Evolutionary conservation across 1,139 yeast species (phyloP), one percentile per base, ranked within the genome.

Genomic region (Kodamaea suecica): DNA sequence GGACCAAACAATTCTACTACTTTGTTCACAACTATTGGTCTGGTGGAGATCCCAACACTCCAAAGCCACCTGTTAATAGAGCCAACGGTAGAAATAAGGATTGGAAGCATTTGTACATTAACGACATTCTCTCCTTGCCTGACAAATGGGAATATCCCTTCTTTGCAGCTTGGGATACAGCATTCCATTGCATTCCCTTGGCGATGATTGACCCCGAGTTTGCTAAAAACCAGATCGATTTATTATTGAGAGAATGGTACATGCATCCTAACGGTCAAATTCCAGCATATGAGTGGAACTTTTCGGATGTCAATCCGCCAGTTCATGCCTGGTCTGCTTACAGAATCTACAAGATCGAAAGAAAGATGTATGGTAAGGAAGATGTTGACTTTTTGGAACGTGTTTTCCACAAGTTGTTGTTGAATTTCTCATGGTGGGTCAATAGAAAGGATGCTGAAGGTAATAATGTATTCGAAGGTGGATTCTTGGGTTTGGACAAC

Each of bases 191-290:
- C 55, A 78, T 90, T 49, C 97, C 97, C 2, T 67, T 90, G 45
- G 94, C 97, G 4, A 86, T 90, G 92, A 77, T 90, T 53, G 97
- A 90, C 59, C 96, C 97, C 1, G 90, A 80, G 44, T 90, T 87
- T 66, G 95, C 97, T 30, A 90, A 90, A 59, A 81, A 79, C 51
- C 97, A 90, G 62, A 73, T 90, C 47, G 95, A 85, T 57, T 67
- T 88, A 41, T 68, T 90, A 56, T 84, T 95, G 26, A 75, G 97
- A 53, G 97, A 90, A 60, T 90, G 97, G 97, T 90, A 88, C 60
- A 87, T 88, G 95, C 97, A 92, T 60, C 97, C 97, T 30, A 90
- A 90, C 57, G 97, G 97, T n/a, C 97, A 90, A 61, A 80, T 88
- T 45, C 97, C 97, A 1, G 97, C 97, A 14, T 90, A 90, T 58